phyloP scores from a whole-genome alignment of 164 flowering plant genomes.

The Aristolochia californica region DNA sequence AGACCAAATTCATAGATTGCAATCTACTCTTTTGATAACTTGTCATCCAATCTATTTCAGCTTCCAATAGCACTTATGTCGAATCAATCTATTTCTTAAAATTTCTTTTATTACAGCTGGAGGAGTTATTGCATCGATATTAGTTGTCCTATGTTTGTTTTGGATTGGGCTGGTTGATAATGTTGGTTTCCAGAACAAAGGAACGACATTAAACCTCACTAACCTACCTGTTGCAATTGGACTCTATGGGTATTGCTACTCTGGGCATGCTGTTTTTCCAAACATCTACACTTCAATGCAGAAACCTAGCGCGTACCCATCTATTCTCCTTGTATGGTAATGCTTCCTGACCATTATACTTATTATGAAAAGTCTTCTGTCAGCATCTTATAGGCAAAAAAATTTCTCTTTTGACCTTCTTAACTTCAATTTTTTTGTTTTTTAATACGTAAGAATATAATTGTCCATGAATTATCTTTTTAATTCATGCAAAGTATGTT shows the following conservation, averaged over 20 bases:
- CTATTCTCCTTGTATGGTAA: slow-evolving; percentile 66
- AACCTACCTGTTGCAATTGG: slow-evolving; percentile 93
- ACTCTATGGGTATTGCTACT: slow-evolving; percentile 87
- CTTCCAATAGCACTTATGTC: too few species aligned
- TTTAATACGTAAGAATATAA: too few species aligned
- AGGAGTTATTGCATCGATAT: slow-evolving; percentile 79
- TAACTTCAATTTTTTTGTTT: too few species aligned
- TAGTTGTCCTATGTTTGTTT: slow-evolving; percentile 68
- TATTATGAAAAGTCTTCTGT: background rate
- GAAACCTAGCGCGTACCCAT: slow-evolving; percentile 57
- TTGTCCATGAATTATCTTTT: too few species aligned
- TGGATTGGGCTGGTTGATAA: slow-evolving; percentile 86
- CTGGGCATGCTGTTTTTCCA: slow-evolving; percentile 98
- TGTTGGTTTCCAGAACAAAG: slow-evolving; percentile 50
- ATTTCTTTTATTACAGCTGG: slow-evolving; percentile 48
- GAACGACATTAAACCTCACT: slow-evolving; percentile 45
- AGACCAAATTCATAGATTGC: too few species aligned
- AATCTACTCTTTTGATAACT: too few species aligned
- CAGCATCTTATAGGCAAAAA: background rate
- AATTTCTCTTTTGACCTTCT: background rate
- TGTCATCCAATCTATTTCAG: too few species aligned
- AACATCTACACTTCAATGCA: slow-evolving; percentile 92
- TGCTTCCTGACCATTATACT: background rate
- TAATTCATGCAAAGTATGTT: too few species aligned
- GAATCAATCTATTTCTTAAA: background rate